These are phyloP conservation scores for Powellomyces hirtus DNA, from an alignment of 192 early-diverging fungal species.

Conservation along the genomic window DNA sequence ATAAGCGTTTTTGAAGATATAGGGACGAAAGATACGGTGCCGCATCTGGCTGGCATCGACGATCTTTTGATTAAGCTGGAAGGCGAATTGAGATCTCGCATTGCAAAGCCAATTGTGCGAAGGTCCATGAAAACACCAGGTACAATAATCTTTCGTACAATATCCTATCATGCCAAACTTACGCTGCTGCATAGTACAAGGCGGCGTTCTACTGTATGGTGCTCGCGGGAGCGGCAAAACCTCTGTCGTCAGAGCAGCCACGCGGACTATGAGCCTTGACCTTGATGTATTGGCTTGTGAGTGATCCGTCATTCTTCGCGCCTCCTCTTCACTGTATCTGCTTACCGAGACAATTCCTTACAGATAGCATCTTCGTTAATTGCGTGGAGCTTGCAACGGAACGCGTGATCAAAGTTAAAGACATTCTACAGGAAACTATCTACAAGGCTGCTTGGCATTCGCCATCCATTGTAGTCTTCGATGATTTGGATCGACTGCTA, in stretches of 20 bases:
- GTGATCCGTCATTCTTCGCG: neutral
- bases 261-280: slow-evolving; percentile 25
- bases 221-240: slow-evolving; percentile 44
- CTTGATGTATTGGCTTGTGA: slow-evolving; percentile 23
- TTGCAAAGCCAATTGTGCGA: neutral
- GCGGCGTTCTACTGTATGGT: slow-evolving; percentile 39
- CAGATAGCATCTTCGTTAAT: slow-evolving; percentile 66
- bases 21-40: neutral
- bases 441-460: slow-evolving; percentile 65
- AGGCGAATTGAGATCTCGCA: neutral
- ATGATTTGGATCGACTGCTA: slow-evolving; percentile 72
- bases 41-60: slow-evolving; percentile 3
- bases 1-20: neutral
- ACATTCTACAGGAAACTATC: slow-evolving; percentile 57
- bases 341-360: neutral
- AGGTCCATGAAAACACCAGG: neutral
- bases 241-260: slow-evolving; percentile 16
- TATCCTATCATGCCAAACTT: no score
- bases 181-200: no score
- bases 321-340: neutral
- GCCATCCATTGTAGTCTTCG: slow-evolving; percentile 72
- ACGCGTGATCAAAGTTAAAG: slow-evolving; percentile 56
- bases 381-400: slow-evolving; percentile 68
- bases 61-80: neutral
- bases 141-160: slow-evolving; percentile 3